These are phyloP conservation scores for Nissolia schottii DNA, from an alignment of 306 rosid genomes.

Conservation along the genomic window DNA sequence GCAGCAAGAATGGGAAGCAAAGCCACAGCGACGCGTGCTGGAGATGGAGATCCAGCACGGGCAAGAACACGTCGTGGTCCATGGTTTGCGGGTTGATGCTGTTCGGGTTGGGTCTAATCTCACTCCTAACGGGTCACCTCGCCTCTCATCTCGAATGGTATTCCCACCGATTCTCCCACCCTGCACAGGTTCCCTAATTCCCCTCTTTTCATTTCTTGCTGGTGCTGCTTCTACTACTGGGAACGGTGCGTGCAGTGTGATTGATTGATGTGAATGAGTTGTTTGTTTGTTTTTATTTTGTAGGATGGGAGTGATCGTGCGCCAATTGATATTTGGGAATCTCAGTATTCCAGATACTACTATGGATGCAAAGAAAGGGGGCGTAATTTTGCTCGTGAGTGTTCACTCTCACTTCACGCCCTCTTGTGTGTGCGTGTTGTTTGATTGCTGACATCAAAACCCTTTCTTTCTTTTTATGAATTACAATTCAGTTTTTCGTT, in stretches of 20 bases:
- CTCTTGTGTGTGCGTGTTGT: background rate
- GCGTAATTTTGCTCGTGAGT: slow-evolving; percentile 59
- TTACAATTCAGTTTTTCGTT: background rate
- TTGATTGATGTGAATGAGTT: slow-evolving; percentile 8
- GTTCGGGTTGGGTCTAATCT: slow-evolving; percentile 76
- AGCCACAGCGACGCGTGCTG: slow-evolving; percentile 33
- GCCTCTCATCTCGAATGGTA: slow-evolving; percentile 97
- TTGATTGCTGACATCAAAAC: background rate
- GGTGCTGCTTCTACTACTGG: background rate
- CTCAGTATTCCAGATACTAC: slow-evolving; percentile 69
- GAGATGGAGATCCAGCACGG: slow-evolving; percentile 58
- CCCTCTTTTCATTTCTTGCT: background rate
- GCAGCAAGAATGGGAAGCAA: background rate
- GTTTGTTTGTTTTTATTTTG: background rate
- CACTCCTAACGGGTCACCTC: slow-evolving; percentile 86
- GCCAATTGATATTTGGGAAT: slow-evolving; percentile 81
- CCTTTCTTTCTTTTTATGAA: background rate
- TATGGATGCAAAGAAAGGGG: slow-evolving; percentile 81
- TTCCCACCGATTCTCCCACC: slow-evolving; percentile 64
- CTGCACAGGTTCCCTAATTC: slow-evolving; percentile 39
- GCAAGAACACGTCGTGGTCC: slow-evolving; percentile 56
- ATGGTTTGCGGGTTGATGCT: slow-evolving; percentile 82
- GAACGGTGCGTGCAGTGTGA: background rate
- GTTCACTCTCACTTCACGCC: background rate
- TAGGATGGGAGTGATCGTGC: slow-evolving; percentile 55